Percentiles rank a stretch among this genome's conserved stretches.
Conservation (phyloP, 495 filamentous ascomycete genomes). For the Penicillium dipodomyicola region DNA sequence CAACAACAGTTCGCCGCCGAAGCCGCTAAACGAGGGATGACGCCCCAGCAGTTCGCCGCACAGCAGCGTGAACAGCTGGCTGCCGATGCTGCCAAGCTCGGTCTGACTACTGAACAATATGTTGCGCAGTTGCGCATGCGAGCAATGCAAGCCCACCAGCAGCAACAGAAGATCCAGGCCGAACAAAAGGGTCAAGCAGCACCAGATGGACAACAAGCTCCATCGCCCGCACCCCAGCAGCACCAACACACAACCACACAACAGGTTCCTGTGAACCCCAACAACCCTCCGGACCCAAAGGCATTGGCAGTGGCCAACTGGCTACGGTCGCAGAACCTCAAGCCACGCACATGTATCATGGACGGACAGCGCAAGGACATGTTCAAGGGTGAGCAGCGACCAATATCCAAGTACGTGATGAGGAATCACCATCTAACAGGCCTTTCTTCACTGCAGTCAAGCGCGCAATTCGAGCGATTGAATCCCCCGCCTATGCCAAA, state of each 20-base stretch:
- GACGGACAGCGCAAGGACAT: conserved; percentile 98
- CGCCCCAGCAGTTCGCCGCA: conserved; percentile 69
- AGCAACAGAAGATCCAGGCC: conserved; percentile 41
- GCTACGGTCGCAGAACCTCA: conserved; percentile 78
- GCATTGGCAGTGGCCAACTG: conserved; percentile 89
- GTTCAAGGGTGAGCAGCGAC: conserved; percentile 70
- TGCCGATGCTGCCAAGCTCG: conserved; percentile 62
- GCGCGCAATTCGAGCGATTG: conserved; percentile 88
- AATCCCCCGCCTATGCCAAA: conserved; percentile 83
- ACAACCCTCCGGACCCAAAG: conserved; percentile 75
- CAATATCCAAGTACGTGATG: background rate
- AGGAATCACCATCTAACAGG: conserved; percentile 9
- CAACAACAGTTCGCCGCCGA: conserved; percentile 78
- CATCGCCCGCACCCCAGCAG: conserved; percentile 32
- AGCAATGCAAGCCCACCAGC: conserved; percentile 50
- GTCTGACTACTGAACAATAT: conserved; percentile 63
- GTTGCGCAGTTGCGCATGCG: conserved; percentile 63
- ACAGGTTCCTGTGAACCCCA: conserved; percentile 59
- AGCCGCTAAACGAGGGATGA: conserved; percentile 71
- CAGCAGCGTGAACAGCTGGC: conserved; percentile 54
- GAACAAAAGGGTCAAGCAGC: conserved; percentile 40
- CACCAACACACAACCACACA: conserved; percentile 37
- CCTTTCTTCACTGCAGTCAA: conserved; percentile 64
- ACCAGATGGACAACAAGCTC: conserved; percentile 43
- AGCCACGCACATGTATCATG: conserved; percentile 86